These are phyloP conservation scores for Ophioceras dolichostomum DNA, from an alignment of 2,329 filamentous ascomycete genomes.

Conservation along the genomic window DNA sequence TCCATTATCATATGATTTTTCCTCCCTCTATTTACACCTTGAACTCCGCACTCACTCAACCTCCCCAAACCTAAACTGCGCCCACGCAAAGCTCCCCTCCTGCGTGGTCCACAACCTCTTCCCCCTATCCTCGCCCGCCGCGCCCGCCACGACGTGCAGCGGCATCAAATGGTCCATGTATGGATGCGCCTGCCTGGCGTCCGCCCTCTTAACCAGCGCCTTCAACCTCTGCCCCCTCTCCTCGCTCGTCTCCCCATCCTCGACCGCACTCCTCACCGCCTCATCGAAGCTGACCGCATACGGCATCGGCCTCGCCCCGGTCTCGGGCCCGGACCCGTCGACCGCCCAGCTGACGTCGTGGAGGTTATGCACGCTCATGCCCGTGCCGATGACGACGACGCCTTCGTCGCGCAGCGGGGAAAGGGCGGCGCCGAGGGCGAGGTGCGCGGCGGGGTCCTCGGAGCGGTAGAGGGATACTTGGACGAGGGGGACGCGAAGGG, in stretches of 20 bases:
- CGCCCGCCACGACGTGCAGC: slow-evolving; percentile 31
- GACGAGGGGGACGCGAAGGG: slow-evolving; percentile 54
- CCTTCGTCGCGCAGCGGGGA: slow-evolving; percentile 53
- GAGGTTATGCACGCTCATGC: slow-evolving; percentile 66
- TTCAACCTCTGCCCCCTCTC: slow-evolving; percentile 27
- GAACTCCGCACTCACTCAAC: too few relatives aligned
- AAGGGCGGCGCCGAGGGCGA: slow-evolving; percentile 54
- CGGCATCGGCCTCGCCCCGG: slow-evolving; percentile 27
- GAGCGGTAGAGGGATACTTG: slow-evolving; percentile 58
- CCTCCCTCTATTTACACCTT: too few relatives aligned
- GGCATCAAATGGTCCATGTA: slow-evolving; percentile 39
- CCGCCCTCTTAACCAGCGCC: slow-evolving; percentile 24
- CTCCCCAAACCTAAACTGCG: slow-evolving; percentile 32
- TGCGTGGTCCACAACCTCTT: slow-evolving; percentile 32
- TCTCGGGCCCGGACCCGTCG: slow-evolving; percentile 18
- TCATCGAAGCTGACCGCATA: slow-evolving; percentile 54
- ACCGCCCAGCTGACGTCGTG: slow-evolving; percentile 37
- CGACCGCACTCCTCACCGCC: slow-evolving; percentile 53
- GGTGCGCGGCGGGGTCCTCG: slow-evolving; percentile 54
- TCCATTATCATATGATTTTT: too few relatives aligned
- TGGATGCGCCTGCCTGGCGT: slow-evolving; percentile 34
- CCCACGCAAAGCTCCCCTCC: slow-evolving; percentile 31
- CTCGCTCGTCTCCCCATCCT: slow-evolving; percentile 20
- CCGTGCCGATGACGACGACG: slow-evolving; percentile 56
- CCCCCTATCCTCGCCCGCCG: slow-evolving; percentile 27